phyloP scores from a whole-genome alignment of 2,329 filamentous ascomycete genomes.

The Pestalotiopsis sp. region DNA sequence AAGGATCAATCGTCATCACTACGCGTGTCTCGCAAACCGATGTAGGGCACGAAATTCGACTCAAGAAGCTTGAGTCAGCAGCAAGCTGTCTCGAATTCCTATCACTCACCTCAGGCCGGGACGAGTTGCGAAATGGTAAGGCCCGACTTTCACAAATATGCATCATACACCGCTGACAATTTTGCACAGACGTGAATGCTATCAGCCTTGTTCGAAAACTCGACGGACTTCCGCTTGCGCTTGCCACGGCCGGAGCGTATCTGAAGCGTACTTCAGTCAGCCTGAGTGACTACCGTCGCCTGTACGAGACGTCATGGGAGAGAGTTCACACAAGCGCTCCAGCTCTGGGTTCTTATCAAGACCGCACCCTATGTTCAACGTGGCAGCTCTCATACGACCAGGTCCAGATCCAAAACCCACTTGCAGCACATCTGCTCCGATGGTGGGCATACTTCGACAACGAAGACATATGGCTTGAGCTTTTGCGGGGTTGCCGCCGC shows the following conservation, averaged over 20 bases:
- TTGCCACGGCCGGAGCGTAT: slow-evolving; percentile 47
- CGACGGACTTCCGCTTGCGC: slow-evolving; percentile 46
- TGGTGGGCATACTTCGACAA: slow-evolving; percentile 10
- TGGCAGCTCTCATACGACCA: slow-evolving; percentile 39
- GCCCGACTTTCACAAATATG: slow-evolving; percentile 9
- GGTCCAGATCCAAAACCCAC: slow-evolving; percentile 32
- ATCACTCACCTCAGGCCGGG: slow-evolving; percentile 25
- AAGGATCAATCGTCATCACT: slow-evolving; percentile 44
- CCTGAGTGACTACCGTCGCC: slow-evolving; percentile 21
- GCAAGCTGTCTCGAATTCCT: slow-evolving; percentile 34
- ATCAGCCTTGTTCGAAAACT: slow-evolving; percentile 33
- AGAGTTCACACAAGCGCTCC: slow-evolving; percentile 31
- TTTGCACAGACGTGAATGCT: slow-evolving; percentile 28
- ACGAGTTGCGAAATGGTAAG: slow-evolving; percentile 26
- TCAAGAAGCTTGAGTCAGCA: slow-evolving; percentile 33
- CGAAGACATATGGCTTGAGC: slow-evolving; percentile 17
- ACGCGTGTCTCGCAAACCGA: slow-evolving; percentile 34
- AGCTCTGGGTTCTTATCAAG: slow-evolving; percentile 30
- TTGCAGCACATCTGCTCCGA: slow-evolving; percentile 11
- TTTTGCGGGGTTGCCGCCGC: neutral
- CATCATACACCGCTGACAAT: neutral
- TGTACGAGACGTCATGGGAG: slow-evolving; percentile 40
- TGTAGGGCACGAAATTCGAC: slow-evolving; percentile 31
- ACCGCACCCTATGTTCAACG: slow-evolving; percentile 35
- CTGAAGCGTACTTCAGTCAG: slow-evolving; percentile 37